Percentiles rank a stretch among this genome's conserved stretches.
phyloP scores from a whole-genome alignment of 2,329 filamentous ascomycete species.

The Verticillium albo-atrum region DNA sequence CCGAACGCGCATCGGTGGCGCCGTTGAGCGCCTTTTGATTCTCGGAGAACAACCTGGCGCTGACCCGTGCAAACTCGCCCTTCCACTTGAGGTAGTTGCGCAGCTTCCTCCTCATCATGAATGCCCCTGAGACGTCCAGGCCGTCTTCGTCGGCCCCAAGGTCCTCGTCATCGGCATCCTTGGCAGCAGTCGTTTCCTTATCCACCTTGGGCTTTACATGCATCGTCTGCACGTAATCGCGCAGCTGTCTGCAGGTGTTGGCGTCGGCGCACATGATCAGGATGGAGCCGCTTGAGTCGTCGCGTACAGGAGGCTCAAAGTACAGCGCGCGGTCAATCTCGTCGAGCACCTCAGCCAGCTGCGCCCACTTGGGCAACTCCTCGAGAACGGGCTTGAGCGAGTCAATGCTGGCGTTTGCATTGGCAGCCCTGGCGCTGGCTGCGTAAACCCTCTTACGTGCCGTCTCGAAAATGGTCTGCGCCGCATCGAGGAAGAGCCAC shows the following conservation, averaged over 20 bases:
- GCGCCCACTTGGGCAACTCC: conserved; percentile 89
- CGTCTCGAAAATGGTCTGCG: conserved; percentile 88
- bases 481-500: conserved; percentile 93
- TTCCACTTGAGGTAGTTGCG: conserved; percentile 90
- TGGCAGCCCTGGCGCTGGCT: conserved; percentile 48
- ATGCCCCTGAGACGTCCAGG: conserved; percentile 62
- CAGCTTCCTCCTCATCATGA: conserved; percentile 87
- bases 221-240: conserved; percentile 91
- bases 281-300: conserved; percentile 87
- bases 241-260: conserved; percentile 78
- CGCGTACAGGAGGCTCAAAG: conserved; percentile 69
- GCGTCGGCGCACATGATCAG: conserved; percentile 94
- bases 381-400: conserved; percentile 78
- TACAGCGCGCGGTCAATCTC: conserved; percentile 92
- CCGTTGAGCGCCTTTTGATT: conserved; percentile 73
- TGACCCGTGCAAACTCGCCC: conserved; percentile 80
- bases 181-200: conserved; percentile 18
- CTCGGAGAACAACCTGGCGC: conserved; percentile 70
- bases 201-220: conserved; percentile 59
- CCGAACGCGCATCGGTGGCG: conserved; percentile 52
- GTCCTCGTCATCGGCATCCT: conserved; percentile 15
- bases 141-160: conserved; percentile 42
- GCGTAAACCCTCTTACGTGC: conserved; percentile 86
- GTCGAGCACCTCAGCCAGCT: conserved; percentile 83
- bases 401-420: conserved; percentile 43